phyloP scores from a whole-genome alignment of 306 rosid species.

The Rosa lucieae region DNA sequence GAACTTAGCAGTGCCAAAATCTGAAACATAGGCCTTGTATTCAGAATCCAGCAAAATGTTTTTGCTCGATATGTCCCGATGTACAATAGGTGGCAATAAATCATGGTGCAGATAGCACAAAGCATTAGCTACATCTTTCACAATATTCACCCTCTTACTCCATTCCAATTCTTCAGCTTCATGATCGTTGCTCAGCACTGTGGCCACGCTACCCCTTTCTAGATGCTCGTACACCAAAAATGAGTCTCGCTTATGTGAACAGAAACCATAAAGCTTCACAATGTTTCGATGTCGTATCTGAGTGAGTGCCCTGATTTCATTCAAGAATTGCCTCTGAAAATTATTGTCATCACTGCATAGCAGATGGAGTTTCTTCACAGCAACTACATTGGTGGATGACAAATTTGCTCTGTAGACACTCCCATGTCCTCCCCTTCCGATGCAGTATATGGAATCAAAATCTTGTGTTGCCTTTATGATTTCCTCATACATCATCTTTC shows the following conservation, averaged over 20 bases:
- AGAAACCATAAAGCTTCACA: not conserved
- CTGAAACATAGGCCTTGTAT: not conserved
- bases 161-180: not conserved
- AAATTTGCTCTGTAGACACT: not conserved
- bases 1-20: not conserved
- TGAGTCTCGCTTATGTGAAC: not conserved
- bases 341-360: not conserved
- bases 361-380: slow-evolving; percentile 4
- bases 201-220: not conserved
- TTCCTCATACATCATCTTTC: slow-evolving; percentile 6
- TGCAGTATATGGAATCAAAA: not conserved
- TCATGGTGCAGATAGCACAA: slow-evolving; percentile 6
- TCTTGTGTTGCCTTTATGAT: not conserved
- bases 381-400: not conserved
- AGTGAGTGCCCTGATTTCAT: not conserved
- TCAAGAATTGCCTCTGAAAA: not conserved
- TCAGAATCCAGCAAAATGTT: not conserved
- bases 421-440: not conserved
- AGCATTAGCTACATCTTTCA: not conserved
- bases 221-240: not conserved
- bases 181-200: not conserved
- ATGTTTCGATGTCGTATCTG: not conserved
- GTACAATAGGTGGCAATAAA: not conserved
- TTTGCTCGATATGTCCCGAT: not conserved
- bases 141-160: not conserved